Base-by-base conservation (phyloP, 805 yeast species). In the Maudiozyma saulgeensis region DNA sequence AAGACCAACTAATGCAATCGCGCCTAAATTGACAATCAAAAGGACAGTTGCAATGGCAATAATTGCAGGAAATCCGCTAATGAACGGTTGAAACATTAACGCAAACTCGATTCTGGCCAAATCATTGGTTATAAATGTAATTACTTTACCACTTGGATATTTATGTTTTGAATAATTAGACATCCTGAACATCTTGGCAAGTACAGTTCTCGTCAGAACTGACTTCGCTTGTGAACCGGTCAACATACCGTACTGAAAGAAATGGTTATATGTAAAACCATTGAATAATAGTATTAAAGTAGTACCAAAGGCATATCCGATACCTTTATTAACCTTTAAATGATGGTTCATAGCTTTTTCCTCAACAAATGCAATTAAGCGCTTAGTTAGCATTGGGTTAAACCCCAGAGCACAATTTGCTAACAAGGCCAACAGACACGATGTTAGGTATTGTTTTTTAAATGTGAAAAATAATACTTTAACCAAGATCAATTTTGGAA, bases 51-150 rank as follows among this genome's bases (percentile, higher is more conserved):
- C 76, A 51, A 85, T 78, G 5, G 75, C 74, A 46, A 86, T 66
- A 1, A 86, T 75, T 7, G 83, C 69, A 0, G 90, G 88, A 60
- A 86, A 77, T 13, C 80, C 71, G 56, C 82, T 65, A 21, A 82
- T 60, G 59, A 82, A 79, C 4, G 85, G 84, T 58, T 81, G 80
- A 54, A 81, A 83, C 4, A 78, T 79, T n/a, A 81, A 64, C 8
- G 89, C 88, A 55, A 85, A 74, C 64, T 87, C 96, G 34, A 89
- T 74, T 60, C 96, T 79, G 15, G 90, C 77, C 38, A 88, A 70
- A 62, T 89, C 96, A 2, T 95, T 81, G 53, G 93, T 86, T 63
- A 88, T 77, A 63, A 87, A 67, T 9, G 89, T 80, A 31, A 95
- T 86, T 49, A 89, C 76, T 51, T 77, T 79, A 41, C 91, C 83